Evolutionary conservation across 2,329 filamentous ascomycete genomes (phyloP).

Genomic region (Aureobasidium sp.): DNA sequence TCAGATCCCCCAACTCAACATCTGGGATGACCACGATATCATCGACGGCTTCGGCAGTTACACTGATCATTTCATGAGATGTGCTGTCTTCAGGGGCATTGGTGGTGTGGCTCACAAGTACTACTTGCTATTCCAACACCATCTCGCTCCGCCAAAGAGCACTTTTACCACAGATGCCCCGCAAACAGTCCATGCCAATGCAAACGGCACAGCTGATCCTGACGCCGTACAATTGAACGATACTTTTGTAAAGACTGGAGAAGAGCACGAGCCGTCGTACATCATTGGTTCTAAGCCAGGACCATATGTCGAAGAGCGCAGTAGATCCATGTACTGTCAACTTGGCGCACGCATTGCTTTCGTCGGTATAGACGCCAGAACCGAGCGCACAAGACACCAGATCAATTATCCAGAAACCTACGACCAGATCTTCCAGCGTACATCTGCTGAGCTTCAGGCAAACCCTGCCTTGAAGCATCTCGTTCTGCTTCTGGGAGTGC

Average conservation of each 20-base stretch:
- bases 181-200: conserved; percentile 40
- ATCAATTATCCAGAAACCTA: conserved; percentile 74
- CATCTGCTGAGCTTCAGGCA: conserved; percentile 45
- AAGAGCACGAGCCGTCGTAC: conserved; percentile 60
- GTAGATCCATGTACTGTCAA: conserved; percentile 55
- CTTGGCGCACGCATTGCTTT: conserved; percentile 59
- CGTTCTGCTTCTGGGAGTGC: conserved; percentile 59
- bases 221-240: conserved; percentile 68
- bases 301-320: conserved; percentile 56
- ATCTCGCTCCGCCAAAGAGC: conserved; percentile 73
- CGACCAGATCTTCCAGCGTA: conserved; percentile 51
- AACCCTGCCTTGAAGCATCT: conserved; percentile 56
- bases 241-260: conserved; percentile 60
- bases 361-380: conserved; percentile 53
- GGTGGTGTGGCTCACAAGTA: conserved; percentile 50
- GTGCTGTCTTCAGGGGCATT: conserved; percentile 57
- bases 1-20: conserved; percentile 58
- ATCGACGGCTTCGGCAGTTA: conserved; percentile 62
- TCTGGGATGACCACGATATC: conserved; percentile 61
- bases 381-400: conserved; percentile 81
- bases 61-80: conserved; percentile 60
- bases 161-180: conserved; percentile 75
- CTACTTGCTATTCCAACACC: conserved; percentile 62
- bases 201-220: conserved; percentile 41
- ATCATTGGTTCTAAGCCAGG: conserved; percentile 70